A percentile compares a stretch with the other conserved stretches of the same genome.
Evolutionary conservation across 306 rosid genomes (phyloP).

Genomic region (Abrus pulchellus): DNA sequence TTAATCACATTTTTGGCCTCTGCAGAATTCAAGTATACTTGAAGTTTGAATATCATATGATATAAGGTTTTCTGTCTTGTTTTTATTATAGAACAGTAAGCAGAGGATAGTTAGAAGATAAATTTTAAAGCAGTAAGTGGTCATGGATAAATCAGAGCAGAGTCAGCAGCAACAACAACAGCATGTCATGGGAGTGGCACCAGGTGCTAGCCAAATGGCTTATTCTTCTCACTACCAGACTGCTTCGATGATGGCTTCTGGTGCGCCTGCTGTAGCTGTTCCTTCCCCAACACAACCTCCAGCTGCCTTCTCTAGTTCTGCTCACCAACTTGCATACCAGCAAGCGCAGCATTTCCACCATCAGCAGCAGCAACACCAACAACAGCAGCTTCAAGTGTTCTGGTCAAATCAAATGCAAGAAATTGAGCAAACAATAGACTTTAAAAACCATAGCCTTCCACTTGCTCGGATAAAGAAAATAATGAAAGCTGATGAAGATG

Average conservation of each 20-base stretch:
- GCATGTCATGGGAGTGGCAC: conserved; percentile 57
- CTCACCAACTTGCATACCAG: conserved; percentile 75
- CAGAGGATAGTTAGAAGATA: conserved; percentile 46
- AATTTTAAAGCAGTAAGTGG: conserved; percentile 28
- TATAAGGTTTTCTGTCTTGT: neutral
- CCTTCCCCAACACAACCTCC: conserved; percentile 71
- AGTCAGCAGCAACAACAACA: conserved; percentile 61
- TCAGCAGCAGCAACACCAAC: conserved; percentile 80
- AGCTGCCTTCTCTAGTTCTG: conserved; percentile 61
- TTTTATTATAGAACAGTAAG: conserved; percentile 50
- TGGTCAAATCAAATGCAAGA: conserved; percentile 90
- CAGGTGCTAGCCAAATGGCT: conserved; percentile 63
- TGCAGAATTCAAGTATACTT: neutral
- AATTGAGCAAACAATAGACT: conserved; percentile 71
- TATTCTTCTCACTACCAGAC: conserved; percentile 72
- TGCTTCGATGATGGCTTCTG: conserved; percentile 73
- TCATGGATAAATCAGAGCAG: conserved; percentile 81
- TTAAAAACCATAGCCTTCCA: conserved; percentile 76
- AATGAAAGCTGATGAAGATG: conserved; percentile 95
- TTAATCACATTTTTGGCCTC: neutral
- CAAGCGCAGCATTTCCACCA: conserved; percentile 82
- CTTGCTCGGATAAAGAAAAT: conserved; percentile 80
- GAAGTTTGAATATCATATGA: conserved; percentile 35
- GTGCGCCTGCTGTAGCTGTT: conserved; percentile 60
- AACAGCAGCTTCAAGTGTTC: conserved; percentile 76